Percentiles rank a stretch among this genome's conserved stretches.
Evolutionary conservation across 192 early-diverging fungal species (phyloP).

Genomic region (Coemansia reversa): DNA sequence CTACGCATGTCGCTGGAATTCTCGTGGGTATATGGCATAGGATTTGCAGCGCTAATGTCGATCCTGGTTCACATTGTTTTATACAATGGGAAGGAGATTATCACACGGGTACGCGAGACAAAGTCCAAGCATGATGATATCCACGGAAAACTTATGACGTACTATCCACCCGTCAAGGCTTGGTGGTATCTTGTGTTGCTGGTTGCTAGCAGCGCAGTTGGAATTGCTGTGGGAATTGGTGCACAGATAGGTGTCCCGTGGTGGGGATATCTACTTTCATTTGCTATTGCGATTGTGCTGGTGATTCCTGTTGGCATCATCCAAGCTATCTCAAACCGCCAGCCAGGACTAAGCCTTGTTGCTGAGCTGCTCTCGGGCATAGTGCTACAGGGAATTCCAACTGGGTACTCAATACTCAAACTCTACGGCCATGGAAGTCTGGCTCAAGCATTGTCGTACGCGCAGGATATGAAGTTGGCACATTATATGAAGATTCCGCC

Average conservation of each 20-base stretch:
- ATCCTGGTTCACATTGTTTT: conserved; percentile 67
- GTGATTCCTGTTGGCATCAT: conserved; percentile 83
- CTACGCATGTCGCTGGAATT: conserved; percentile 70
- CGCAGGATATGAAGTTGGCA: conserved; percentile 70
- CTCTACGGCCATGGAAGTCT: conserved; percentile 75
- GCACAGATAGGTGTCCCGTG: conserved; percentile 74
- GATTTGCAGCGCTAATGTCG: conserved; percentile 68
- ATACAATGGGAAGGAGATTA: conserved; percentile 72
- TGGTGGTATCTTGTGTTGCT: conserved; percentile 74
- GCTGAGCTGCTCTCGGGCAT: conserved; percentile 83
- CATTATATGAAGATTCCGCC: conserved; percentile 86
- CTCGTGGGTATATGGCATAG: conserved; percentile 67
- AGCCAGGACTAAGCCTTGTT: conserved; percentile 75
- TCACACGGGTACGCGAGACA: conserved; percentile 60
- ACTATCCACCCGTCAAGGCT: conserved; percentile 68
- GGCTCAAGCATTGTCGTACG: conserved; percentile 72
- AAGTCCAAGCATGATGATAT: conserved; percentile 67
- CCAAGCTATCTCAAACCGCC: conserved; percentile 73
- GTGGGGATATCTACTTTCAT: conserved; percentile 74
- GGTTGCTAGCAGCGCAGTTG: conserved; percentile 51
- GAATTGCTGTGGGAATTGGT: conserved; percentile 56
- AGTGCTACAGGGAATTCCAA: conserved; percentile 73
- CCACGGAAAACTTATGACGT: conserved; percentile 70
- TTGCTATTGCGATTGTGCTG: conserved; percentile 63
- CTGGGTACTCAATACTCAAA: conserved; percentile 83